Evolutionary conservation across 352 stramenopile genomes (phyloP).

Genomic region (Pythium phragmiticola): DNA sequence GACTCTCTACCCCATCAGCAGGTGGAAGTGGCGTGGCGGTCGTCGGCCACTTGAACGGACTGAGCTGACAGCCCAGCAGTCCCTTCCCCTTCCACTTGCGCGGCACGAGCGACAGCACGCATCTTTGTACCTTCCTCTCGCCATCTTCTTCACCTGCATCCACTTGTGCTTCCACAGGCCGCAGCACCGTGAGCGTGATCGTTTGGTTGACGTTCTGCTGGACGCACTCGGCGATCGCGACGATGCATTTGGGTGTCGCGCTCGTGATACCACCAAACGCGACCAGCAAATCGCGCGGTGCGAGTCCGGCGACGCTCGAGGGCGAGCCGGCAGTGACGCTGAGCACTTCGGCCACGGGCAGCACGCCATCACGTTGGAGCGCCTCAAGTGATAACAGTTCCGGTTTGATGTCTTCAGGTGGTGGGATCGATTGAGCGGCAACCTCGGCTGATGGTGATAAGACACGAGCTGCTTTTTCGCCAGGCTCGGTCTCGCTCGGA

Average conservation of each 20-base stretch:
- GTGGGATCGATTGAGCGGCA: neutral
- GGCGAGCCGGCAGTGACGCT: constrained; percentile 43
- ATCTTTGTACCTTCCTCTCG: neutral
- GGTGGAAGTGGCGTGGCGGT: neutral
- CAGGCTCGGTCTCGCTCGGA: neutral
- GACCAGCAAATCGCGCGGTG: constrained; percentile 43
- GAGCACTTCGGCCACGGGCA: constrained; percentile 49
- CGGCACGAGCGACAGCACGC: constrained; percentile 26
- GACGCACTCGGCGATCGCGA: constrained; percentile 48
- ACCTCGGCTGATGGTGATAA: neutral
- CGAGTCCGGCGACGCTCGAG: constrained; percentile 43
- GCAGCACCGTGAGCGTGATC: constrained; percentile 42
- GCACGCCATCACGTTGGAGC: constrained; percentile 5
- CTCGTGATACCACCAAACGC: constrained; percentile 50
- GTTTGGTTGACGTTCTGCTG: constrained; percentile 40
- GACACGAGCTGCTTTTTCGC: neutral
- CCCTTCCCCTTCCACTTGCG: constrained; percentile 68
- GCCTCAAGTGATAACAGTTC: constrained; percentile 7
- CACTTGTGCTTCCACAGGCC: constrained; percentile 20
- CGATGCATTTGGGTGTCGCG: constrained; percentile 47
- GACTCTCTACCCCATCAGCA: neutral
- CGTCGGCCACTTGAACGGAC: constrained; percentile 53
- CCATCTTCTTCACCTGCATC: neutral
- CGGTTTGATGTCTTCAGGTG: constrained; percentile 1
- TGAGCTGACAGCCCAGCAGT: constrained; percentile 58